A percentile compares a stretch with the other conserved stretches of the same genome.
phyloP scores from a whole-genome alignment of 768 basidiomycete species.

The Calocera viscosa region DNA sequence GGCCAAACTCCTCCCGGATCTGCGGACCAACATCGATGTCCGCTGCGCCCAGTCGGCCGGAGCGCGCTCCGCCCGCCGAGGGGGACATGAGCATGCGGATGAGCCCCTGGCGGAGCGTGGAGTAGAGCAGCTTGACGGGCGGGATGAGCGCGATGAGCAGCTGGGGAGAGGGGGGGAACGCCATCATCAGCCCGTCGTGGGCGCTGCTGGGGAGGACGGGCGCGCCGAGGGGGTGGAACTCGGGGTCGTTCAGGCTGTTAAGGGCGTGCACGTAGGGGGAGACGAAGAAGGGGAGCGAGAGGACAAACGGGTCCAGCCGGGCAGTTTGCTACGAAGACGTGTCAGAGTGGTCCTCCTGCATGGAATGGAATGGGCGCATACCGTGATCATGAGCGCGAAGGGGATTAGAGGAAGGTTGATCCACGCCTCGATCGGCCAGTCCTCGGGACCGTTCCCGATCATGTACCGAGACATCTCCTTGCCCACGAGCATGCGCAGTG shows the following conservation, averaged over 20 bases:
- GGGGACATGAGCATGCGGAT: conserved; percentile 19
- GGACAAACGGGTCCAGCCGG: conserved; percentile 24
- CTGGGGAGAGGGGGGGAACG: conserved; percentile 29
- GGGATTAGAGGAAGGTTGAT: conserved; percentile 64
- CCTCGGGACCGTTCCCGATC: conserved; percentile 51
- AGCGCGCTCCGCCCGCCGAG: background rate
- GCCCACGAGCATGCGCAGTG: conserved; percentile 56
- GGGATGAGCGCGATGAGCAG: conserved; percentile 25
- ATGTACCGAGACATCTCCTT: conserved; percentile 57
- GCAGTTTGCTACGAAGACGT: conserved; percentile 18
- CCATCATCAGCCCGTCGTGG: background rate
- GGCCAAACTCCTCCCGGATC: background rate
- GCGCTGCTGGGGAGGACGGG: conserved; percentile 8
- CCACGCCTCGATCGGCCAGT: conserved; percentile 68
- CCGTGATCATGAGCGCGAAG: conserved; percentile 47
- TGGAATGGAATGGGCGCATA: background rate
- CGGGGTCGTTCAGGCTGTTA: conserved; percentile 6
- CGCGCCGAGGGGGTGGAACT: background rate
- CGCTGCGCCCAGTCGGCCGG: background rate
- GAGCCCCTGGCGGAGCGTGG: conserved; percentile 17
- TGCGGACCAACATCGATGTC: background rate
- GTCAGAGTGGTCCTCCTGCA: conserved; percentile 23
- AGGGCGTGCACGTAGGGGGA: background rate
- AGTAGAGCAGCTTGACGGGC: conserved; percentile 22
- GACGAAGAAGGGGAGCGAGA: conserved; percentile 27